Base-by-base conservation (phyloP, 495 filamentous ascomycete genomes). In the Neurospora hispaniola region DNA sequence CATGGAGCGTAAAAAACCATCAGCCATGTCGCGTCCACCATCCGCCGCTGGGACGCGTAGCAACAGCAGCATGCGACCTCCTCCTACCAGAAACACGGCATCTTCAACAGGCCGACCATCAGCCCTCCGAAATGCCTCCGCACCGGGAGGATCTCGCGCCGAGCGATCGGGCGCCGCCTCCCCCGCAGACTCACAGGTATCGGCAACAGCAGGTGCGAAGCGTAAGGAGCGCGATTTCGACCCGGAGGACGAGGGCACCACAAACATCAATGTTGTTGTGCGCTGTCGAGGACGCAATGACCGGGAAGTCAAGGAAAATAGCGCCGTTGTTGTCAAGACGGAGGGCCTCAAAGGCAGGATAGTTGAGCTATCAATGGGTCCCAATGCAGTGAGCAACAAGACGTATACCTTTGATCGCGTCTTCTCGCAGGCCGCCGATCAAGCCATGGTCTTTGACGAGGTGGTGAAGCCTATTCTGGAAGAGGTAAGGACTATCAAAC, bases 221-320 rank as follows among this genome's bases (percentile, higher is more conserved):
- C 86, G 93, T 73, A 96, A 96, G 78, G 90, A 94, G 76, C 87
- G 92, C 77, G 93, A 96, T 48, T 94, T 88, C 78, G 93, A 96
- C 71, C 80, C 89, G 66, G 88, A 91, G 70, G 54, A 66, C 3
- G 86, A 86, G 35, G 88, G 87, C 43, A 94, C 96, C 80, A 98
- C 96, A 3, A 98, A 96, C 81, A 99, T 99, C 79, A 94, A 96
- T 81, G 96, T 98, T 44, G 94, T 98, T 5, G 96, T 99, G 40
- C 87, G 96, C 73, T 99, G 96, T 83, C 88, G 96, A 54, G 96
- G 95, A 2, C 90, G 96, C 44, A 98, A 91, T 77, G 93, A 97
- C 69, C 90, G 96, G 48, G 96, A 99, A 79, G 89, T 97, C 41
- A 85, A 89, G 70, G 96, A 98, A 80, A 98, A 96, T 78, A 97